Base-by-base conservation (phyloP, 2,329 filamentous ascomycete species). In the Proliferodiscus dingleyae region DNA sequence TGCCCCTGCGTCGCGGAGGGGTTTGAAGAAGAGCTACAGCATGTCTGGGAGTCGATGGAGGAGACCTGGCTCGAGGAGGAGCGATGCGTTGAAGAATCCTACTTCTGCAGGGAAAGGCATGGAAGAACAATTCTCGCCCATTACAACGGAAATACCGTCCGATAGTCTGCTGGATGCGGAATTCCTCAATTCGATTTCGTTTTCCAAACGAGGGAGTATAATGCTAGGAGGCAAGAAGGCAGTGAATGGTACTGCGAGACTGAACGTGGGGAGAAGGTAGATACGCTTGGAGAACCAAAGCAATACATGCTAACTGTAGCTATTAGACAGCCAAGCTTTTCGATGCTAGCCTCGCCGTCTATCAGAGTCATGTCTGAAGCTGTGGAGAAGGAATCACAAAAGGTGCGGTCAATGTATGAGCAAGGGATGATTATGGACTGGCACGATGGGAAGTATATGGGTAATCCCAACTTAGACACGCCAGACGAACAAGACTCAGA, bases 181-280 rank as follows among this genome's bases (percentile, higher is more conserved):
- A 56, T 75, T 78, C 59, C 63, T 83, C 58, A 71, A 67, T 53
- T 68, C 70, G 45, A 64, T 83, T 53, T 72, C 72, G 53, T 83
- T 83, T 60, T 81, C 79, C 46, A 80, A 80, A 51, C 71, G 80
- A 55, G 80, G 80, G 53, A 83, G 79, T 64, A 68, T 83, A 57
- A 78, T 83, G 71, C 71, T 81, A 59, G 71, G 74, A 51, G 72
- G 71, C 43, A 73, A 73, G 59, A 64, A 61, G 40, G 59, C 51
- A 21, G 49, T 56, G 2, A 55, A 58, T 50, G 47, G 43, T 2
- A 58, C 61, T 32, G 50, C 46, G 30, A 48, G 59, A 7, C 33
- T 28, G 37, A 48, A 54, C 50, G 52, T 34, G 18, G 51, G 50
- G n/a, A 46, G 53, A 48, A 60, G 55, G 60, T 57, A 48, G 33